Base-by-base conservation (phyloP, 1,284 basidiomycete genomes). In the Boletus sp. region DNA sequence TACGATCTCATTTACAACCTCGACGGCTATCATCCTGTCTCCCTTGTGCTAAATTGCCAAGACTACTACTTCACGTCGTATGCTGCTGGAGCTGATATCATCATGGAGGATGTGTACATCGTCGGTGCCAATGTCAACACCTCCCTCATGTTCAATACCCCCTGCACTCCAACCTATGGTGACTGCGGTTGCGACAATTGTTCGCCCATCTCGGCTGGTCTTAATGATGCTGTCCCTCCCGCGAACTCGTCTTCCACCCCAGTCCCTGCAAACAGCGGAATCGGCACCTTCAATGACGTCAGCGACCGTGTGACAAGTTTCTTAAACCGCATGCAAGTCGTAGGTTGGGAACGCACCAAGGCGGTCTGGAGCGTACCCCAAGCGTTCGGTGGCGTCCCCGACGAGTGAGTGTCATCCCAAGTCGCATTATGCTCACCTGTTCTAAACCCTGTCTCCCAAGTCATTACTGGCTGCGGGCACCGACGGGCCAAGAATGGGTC, bases 1-100 rank as follows among this genome's bases (percentile, higher is more conserved):
- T 81, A 82, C 52, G 76, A 82, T 54, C 70, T 82, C 34, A 87
- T 90, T 54, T 77, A 80, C 50, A 74, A 74, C 5, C 68, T 88
- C 19, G 87, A 89, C 35, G 79, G 81, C 4, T 90, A 89, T 57
- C 88, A 88, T 57, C 87, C 87, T 0, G 78, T 88, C 22, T 84
- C 83, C 0, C 73, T 89, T n/a, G 84, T 87, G 4, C 72, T 89
- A 39, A 89, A 89, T 58, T 89, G 87, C 69, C 66, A 84, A 61
- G 73, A 89, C 63, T 88, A 80, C 59, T 74, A 75, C 56, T 89
- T 82, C 66, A 69, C 71, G 35, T 75, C 72, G 22, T 84, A 85
- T 53, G 69, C 76, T 0, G 62, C 69, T 7, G 85, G 84, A 4
- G 69, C 81, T 8, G 84, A 88, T 51, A 77, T 90, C 41, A 59